Evolutionary conservation across 306 rosid genomes (phyloP).

Genomic region (Cucumis cinereus): DNA sequence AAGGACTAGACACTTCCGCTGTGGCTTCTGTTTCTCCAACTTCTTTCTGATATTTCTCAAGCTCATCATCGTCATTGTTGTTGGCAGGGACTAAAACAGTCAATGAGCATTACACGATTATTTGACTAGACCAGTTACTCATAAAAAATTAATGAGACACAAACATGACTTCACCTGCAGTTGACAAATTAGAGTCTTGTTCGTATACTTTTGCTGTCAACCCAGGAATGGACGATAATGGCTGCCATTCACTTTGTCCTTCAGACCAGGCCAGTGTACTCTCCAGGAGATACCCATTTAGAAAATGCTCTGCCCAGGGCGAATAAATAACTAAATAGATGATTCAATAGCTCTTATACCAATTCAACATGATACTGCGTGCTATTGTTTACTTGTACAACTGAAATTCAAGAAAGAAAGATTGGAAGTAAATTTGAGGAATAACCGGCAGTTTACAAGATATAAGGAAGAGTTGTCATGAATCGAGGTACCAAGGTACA

Average conservation of each 20-base stretch:
- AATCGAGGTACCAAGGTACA: not conserved
- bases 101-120: not conserved
- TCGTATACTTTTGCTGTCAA: conserved; percentile 29
- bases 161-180: conserved; percentile 26
- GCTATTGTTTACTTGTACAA: conserved; percentile 35
- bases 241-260: conserved; percentile 83
- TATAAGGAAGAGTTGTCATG: not conserved
- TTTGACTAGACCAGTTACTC: not conserved
- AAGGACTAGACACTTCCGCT: conserved; percentile 20
- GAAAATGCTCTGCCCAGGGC: conserved; percentile 69
- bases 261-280: conserved; percentile 70
- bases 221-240: conserved; percentile 56
- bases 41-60: conserved; percentile 74
- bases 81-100: conserved; percentile 10
- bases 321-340: conserved; percentile 34
- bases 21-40: conserved; percentile 49
- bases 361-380: conserved; percentile 35
- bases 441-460: not conserved
- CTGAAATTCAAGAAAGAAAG: conserved; percentile 31
- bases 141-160: not conserved
- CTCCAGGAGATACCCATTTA: conserved; percentile 56
- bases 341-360: conserved; percentile 30
- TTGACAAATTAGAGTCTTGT: conserved; percentile 21
- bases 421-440: conserved; percentile 14
- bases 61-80: conserved; percentile 33